Conservation (phyloP, 2,329 filamentous ascomycete species). For the Neofusicoccum umdonicola region DNA sequence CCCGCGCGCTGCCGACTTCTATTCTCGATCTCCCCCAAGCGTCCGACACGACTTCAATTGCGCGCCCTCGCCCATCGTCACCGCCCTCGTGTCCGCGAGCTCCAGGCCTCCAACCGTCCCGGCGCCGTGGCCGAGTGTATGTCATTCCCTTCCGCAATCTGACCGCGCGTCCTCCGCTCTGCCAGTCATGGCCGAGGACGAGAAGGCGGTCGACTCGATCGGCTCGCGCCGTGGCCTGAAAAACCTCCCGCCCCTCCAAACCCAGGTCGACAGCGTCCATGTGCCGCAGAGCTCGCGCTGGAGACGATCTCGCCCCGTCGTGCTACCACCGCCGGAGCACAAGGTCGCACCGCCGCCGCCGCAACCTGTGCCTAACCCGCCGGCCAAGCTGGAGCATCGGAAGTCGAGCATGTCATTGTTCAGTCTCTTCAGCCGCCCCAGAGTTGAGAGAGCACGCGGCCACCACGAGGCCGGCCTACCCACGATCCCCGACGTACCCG, state of each 20-base stretch:
- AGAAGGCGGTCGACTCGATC: slow-evolving; percentile 22
- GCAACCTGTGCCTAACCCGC: neutral
- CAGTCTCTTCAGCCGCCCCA: slow-evolving; percentile 50
- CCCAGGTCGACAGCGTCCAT: slow-evolving; percentile 16
- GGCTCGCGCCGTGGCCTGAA: slow-evolving; percentile 24
- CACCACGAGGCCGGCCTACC: slow-evolving; percentile 44
- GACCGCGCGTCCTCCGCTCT: slow-evolving; percentile 12
- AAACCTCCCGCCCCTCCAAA: slow-evolving; percentile 23
- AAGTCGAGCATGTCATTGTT: slow-evolving; percentile 50
- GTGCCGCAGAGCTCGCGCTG: slow-evolving; percentile 32
- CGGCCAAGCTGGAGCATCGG: slow-evolving; percentile 30
- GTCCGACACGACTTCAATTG: neutral
- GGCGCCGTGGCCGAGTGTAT: slow-evolving; percentile 1
- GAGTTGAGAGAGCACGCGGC: slow-evolving; percentile 48
- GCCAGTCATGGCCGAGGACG: slow-evolving; percentile 28
- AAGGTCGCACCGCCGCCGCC: slow-evolving; percentile 6
- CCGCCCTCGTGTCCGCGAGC: slow-evolving; percentile 1
- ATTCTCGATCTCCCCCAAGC: neutral
- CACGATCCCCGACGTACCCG: slow-evolving; percentile 29
- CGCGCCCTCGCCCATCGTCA: neutral
- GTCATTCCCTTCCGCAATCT: neutral
- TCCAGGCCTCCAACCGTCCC: slow-evolving; percentile 2
- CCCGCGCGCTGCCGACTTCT: slow-evolving; percentile 8
- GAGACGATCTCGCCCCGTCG: slow-evolving; percentile 35
- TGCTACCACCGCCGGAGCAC: slow-evolving; percentile 22